Evolutionary conservation across 768 basidiomycete genomes (phyloP).

Genomic region (Podaxis sp.): DNA sequence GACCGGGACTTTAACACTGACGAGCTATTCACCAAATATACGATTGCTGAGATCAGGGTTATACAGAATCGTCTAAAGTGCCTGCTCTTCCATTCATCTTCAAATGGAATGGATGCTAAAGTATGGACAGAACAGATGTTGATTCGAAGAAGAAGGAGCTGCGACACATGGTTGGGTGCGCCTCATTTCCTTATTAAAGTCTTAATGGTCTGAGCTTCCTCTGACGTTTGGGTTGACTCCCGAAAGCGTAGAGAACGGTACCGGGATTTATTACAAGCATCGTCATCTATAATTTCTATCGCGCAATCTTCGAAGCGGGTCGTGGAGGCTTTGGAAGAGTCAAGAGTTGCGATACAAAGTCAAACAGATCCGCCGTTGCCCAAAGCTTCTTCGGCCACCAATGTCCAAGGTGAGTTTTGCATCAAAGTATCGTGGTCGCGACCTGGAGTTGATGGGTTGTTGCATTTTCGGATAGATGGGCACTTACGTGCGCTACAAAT

Average conservation of each 20-base stretch:
- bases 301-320: slow-evolving; percentile 67
- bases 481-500: slow-evolving; percentile 69
- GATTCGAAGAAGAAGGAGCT: slow-evolving; percentile 88
- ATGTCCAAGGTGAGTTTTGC: slow-evolving; percentile 38
- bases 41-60: slow-evolving; percentile 68
- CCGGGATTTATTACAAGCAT: slow-evolving; percentile 82
- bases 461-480: slow-evolving; percentile 42
- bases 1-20: slow-evolving; percentile 53
- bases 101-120: slow-evolving; percentile 11
- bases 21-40: slow-evolving; percentile 67
- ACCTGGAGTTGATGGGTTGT: not conserved
- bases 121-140: slow-evolving; percentile 60
- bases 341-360: slow-evolving; percentile 49
- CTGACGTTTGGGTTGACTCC: slow-evolving; percentile 29
- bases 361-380: slow-evolving; percentile 45
- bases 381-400: slow-evolving; percentile 36
- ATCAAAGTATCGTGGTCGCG: not conserved
- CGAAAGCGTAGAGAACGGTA: slow-evolving; percentile 84
- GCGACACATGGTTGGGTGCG: slow-evolving; percentile 90
- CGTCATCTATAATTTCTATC: slow-evolving; percentile 80
- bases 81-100: slow-evolving; percentile 15
- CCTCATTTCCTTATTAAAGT: slow-evolving; percentile 20
- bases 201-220: slow-evolving; percentile 1
- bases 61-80: slow-evolving; percentile 72
- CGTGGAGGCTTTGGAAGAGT: slow-evolving; percentile 59